Base-by-base conservation (phyloP, 1,284 basidiomycete species). In the Leccinum proliferum region DNA sequence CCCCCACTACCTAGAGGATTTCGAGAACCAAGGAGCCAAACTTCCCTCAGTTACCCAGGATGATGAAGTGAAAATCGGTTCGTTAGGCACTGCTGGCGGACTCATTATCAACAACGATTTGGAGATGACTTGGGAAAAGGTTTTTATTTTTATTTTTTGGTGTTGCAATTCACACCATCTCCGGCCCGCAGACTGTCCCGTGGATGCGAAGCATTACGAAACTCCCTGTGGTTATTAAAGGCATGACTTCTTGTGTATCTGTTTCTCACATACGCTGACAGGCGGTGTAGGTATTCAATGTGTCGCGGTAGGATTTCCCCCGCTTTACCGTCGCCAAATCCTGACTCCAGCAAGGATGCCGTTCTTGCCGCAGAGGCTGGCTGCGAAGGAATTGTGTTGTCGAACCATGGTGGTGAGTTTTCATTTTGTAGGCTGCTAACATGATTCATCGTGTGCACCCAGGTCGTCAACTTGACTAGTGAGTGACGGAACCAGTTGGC, bases 351-450 rank as follows among this genome's bases (percentile, higher is more conserved):
- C 9, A 63, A 88, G 85, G 89, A 92, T 73, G 94, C 93, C 2
- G 86, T 97, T 6, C 81, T 93, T 61, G 96, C 96, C 21, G 89
- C 85, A n/a, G 90, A 97, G 70, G 85, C 86, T 12, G 93, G 94
- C 5, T 85, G 90, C 18, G 89, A 93, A 65, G 95, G 93, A 6
- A 90, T 98, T 61, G 81, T 97, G 34, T 76, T 94, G n/a, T 93
- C 92, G 4, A 97, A 97, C 69, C 94, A 96, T 69, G 94, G 93
- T 63, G 94, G 94, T 86, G 72, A 68, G 85, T 61, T 72, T 34
- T 70, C 62, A 18, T 67, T 5, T 59, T 39, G 18, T 35, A 18
- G n/a, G 58, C 29, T 32, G 37, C 57, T 11, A 50, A 55, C 60
- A 34, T 58, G 55, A 41, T 63, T 63, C 52, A 63, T 63, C 8